phyloP scores from a whole-genome alignment of 257 asterid genomes.

The Nicotiana obtusifolia region DNA sequence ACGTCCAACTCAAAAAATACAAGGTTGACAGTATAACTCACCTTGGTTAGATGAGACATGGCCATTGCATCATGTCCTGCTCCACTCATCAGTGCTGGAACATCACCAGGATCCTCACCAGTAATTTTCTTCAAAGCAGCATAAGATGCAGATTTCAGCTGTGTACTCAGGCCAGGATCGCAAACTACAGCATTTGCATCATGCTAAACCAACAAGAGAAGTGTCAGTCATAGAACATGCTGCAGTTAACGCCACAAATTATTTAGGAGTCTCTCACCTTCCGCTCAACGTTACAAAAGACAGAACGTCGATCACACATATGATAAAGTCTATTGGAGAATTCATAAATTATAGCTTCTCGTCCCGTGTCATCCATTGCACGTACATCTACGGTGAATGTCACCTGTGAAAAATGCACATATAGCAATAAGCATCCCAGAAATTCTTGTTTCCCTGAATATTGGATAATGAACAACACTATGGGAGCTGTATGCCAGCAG shows the following conservation, averaged over 20 bases:
- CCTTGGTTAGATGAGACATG: conserved; percentile 90
- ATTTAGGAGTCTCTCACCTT: conserved; percentile 41
- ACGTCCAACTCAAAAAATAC: neutral
- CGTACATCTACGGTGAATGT: conserved; percentile 88
- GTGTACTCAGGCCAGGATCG: conserved; percentile 57
- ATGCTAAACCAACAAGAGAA: conserved; percentile 42
- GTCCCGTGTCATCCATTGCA: conserved; percentile 81
- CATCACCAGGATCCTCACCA: conserved; percentile 45
- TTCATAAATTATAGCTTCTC: conserved; percentile 83
- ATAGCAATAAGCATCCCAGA: neutral
- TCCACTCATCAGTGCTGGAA: conserved; percentile 90
- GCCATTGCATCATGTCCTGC: conserved; percentile 99
- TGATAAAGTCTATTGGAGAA: conserved; percentile 57
- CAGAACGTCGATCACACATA: conserved; percentile 73
- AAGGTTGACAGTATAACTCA: conserved; percentile 6
- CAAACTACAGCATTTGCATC: conserved; percentile 85
- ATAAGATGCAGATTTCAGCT: conserved; percentile 64
- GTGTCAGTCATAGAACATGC: neutral
- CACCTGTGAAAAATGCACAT: conserved; percentile 39
- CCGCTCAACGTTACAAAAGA: conserved; percentile 70
- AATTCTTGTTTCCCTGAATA: neutral
- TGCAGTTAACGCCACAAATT: neutral
- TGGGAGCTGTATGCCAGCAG: neutral
- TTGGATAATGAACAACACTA: neutral
- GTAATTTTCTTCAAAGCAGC: conserved; percentile 48